Evolutionary conservation across 108 stramenopile genomes (phyloP).

Genomic region (Stephanodiscus triporus): DNA sequence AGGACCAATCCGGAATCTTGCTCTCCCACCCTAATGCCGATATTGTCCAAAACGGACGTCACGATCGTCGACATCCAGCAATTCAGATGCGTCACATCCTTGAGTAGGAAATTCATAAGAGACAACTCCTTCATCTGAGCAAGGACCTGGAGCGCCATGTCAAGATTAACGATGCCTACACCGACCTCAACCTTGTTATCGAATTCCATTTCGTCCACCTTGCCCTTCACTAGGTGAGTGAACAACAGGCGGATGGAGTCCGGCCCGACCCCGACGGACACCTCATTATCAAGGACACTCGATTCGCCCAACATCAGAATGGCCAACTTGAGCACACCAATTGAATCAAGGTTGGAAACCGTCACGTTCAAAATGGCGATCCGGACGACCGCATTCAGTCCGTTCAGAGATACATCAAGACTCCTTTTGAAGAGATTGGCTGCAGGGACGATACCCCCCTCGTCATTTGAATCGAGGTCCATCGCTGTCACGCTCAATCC

Average conservation of each 20-base stretch:
- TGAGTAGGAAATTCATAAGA: conserved; percentile 58
- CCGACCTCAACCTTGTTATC: conserved; percentile 52
- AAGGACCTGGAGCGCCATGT: conserved; percentile 41
- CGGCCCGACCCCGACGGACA: conserved; percentile 58
- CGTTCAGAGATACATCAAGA: conserved; percentile 46
- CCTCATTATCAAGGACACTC: conserved; percentile 48
- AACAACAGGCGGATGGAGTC: conserved; percentile 44
- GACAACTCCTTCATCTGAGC: conserved; percentile 50
- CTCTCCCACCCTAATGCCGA: conserved; percentile 28
- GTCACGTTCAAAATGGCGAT: conserved; percentile 52
- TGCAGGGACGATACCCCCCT: conserved; percentile 46
- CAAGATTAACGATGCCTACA: conserved; percentile 39
- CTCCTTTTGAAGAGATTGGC: conserved; percentile 43
- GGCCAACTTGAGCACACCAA: conserved; percentile 57
- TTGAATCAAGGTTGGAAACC: conserved; percentile 57
- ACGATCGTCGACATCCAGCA: conserved; percentile 70
- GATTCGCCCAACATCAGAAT: conserved; percentile 43
- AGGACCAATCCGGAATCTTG: conserved; percentile 17
- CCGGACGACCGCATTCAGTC: conserved; percentile 37
- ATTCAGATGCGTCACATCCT: conserved; percentile 47
- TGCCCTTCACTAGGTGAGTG: conserved; percentile 29
- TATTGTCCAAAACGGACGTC: conserved; percentile 25
- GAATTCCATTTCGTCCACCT: conserved; percentile 49
- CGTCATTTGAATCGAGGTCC: conserved; percentile 42
- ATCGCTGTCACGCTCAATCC: conserved; percentile 41